Evolutionary conservation across 805 yeast species (phyloP).

Genomic region (Ogataea degrootiae): DNA sequence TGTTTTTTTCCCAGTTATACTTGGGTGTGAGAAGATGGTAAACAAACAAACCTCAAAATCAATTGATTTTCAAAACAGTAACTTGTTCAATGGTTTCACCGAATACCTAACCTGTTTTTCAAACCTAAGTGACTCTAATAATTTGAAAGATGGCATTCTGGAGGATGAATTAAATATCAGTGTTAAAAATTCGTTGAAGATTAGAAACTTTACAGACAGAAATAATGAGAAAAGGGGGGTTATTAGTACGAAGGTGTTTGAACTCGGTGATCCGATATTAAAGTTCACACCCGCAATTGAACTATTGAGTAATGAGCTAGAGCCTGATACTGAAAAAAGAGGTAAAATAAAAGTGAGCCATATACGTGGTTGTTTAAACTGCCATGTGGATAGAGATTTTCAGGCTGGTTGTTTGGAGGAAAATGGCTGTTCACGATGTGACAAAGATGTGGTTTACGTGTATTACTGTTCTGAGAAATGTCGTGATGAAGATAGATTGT

Average conservation of each 20-base stretch:
- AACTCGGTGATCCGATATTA: not conserved
- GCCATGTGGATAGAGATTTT: too few relatives aligned
- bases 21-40: too few relatives aligned
- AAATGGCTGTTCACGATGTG: conserved; percentile 1
- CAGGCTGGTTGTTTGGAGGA: too few relatives aligned
- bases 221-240: conserved; percentile 11
- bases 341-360: too few relatives aligned
- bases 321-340: not conserved
- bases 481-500: conserved; percentile 5
- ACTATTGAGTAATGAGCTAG: not conserved
- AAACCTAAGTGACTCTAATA: not conserved
- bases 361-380: too few relatives aligned
- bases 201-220: conserved; percentile 7
- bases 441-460: conserved; percentile 7
- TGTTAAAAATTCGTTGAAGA: not conserved
- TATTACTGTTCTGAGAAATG: conserved; percentile 16
- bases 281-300: not conserved
- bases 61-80: too few relatives aligned
- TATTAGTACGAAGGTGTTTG: not conserved
- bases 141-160: not conserved
- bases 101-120: not conserved
- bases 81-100: not conserved
- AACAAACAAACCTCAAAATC: too few relatives aligned
- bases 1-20: too few relatives aligned
- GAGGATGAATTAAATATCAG: too few relatives aligned